Evolutionary conservation across 441 rosid genomes (phyloP), one percentile per base, ranked within the genome.

Genomic region (Sinapis alba): DNA sequence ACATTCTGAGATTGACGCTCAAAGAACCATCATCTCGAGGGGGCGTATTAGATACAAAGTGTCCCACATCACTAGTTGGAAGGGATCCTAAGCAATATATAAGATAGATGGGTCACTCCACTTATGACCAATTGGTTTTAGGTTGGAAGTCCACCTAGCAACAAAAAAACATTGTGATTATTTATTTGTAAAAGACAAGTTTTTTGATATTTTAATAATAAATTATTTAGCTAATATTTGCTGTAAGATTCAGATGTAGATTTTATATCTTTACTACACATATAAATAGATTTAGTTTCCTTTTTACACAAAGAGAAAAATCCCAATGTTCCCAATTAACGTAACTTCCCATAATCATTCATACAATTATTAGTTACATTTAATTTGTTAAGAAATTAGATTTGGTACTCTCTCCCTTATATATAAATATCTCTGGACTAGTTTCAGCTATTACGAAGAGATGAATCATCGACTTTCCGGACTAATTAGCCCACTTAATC

Each of bases 391-490:
- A 59, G 8, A 58, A n/a, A 45, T 41, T 45, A 59, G 41, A 61
- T 62, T 62, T 53, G 79, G 45, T 62, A 69, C 65, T 38, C 60
- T 38, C 63, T 16, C 9, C 19, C 4, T 51, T 34, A 47, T 50
- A 62, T 13, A 12, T 56, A 56, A 41, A 18, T 11, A 43, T 50
- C 56, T 24, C n/a, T 60, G 2, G 24, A 61, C 30, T 1, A 16
- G 56, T 61, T 32, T 68, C 13, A 59, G 12, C 63, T 36, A 74
- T 30, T 27, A 58, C 38, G n/a, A 58, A 65, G 16, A 61, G 7
- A 71, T 71, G 76, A 71, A 65, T 65, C 76, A 71, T 59, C 72
- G 68, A 32, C 67, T 77, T 1, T 10, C 62, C 68, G 80, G 71
- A 21, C 69, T 76, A 28, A 69, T 76, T 50, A 76, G 66, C 18